A percentile compares a stretch with the other conserved stretches of the same genome.
Conservation (phyloP, 2,329 filamentous ascomycete species). For the Xylariaceae sp. region DNA sequence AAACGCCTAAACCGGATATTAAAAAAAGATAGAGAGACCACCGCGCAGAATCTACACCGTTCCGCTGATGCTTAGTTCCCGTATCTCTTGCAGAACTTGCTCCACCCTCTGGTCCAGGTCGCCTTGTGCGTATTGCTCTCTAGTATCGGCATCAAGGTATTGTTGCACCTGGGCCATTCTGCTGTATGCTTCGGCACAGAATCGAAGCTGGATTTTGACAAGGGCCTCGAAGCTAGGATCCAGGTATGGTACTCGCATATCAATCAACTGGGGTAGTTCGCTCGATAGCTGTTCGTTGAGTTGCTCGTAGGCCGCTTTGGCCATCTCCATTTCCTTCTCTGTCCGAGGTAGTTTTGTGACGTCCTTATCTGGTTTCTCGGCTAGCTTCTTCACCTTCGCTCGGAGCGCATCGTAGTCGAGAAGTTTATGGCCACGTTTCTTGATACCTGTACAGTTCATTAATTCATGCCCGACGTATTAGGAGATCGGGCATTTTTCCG, state of each 20-base stretch:
- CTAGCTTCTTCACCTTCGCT: conserved; percentile 92
- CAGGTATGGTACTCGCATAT: conserved; percentile 91
- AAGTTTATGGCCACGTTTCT: conserved; percentile 97
- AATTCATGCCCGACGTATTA: conserved; percentile 9
- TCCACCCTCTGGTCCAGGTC: conserved; percentile 89
- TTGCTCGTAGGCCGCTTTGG: conserved; percentile 88
- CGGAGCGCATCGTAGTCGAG: conserved; percentile 96
- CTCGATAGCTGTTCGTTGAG: conserved; percentile 92
- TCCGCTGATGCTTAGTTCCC: conserved; percentile 86
- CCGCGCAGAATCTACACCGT: conserved; percentile 51
- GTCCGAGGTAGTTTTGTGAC: conserved; percentile 91
- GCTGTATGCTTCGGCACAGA: conserved; percentile 96
- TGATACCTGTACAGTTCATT: conserved; percentile 61
- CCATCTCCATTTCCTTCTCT: conserved; percentile 94
- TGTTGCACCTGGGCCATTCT: conserved; percentile 99
- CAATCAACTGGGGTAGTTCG: conserved; percentile 92
- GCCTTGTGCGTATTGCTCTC: conserved; percentile 92
- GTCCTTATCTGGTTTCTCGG: conserved; percentile 98
- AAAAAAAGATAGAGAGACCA: background rate
- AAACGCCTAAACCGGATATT: conserved; percentile 8
- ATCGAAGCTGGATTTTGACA: conserved; percentile 95
- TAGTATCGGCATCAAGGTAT: conserved; percentile 89
- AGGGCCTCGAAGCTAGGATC: conserved; percentile 96
- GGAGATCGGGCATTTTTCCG: background rate
- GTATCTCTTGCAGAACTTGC: conserved; percentile 92